A percentile compares a stretch with the other conserved stretches of the same genome.
These are phyloP conservation scores for Ophiocordyceps camponoti-saundersi DNA, from an alignment of 2,329 filamentous ascomycete genomes.

Conservation along the genomic window DNA sequence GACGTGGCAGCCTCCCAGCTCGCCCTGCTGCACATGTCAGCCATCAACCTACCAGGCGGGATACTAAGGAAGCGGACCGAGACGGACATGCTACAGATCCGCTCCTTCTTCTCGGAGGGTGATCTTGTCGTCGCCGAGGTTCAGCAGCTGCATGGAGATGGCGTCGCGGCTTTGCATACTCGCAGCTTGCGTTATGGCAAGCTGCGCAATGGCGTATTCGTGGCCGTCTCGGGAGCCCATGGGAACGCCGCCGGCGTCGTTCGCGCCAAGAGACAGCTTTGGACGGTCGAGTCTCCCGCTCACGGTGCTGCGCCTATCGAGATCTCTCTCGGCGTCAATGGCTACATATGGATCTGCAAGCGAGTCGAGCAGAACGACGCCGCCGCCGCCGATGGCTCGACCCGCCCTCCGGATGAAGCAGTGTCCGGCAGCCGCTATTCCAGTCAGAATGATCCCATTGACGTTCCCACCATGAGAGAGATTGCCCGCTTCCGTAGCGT, in stretches of 20 bases:
- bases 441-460: constrained; percentile 81
- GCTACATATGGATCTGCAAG: constrained; percentile 89
- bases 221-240: constrained; percentile 64
- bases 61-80: constrained; percentile 83
- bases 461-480: constrained; percentile 62
- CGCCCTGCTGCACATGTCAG: constrained; percentile 67
- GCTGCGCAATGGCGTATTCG: constrained; percentile 80
- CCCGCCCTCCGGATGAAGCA: constrained; percentile 69
- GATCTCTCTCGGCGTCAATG: constrained; percentile 84
- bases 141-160: constrained; percentile 74
- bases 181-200: constrained; percentile 88
- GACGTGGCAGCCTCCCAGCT: constrained; percentile 81
- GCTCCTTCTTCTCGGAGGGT: constrained; percentile 91
- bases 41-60: constrained; percentile 89
- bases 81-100: constrained; percentile 92
- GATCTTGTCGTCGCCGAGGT: constrained; percentile 92
- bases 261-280: constrained; percentile 68
- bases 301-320: constrained; percentile 52
- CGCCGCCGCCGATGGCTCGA: constrained; percentile 25
- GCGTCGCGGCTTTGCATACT: constrained; percentile 76
- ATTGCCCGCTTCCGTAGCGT: constrained; percentile 73
- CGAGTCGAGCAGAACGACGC: constrained; percentile 48
- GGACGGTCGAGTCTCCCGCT: constrained; percentile 49
- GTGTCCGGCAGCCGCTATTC: constrained; percentile 80
- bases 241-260: constrained; percentile 70